These are phyloP conservation scores for Aspergillus tamarii DNA, from an alignment of 2,329 filamentous ascomycete genomes.

Conservation along the genomic window DNA sequence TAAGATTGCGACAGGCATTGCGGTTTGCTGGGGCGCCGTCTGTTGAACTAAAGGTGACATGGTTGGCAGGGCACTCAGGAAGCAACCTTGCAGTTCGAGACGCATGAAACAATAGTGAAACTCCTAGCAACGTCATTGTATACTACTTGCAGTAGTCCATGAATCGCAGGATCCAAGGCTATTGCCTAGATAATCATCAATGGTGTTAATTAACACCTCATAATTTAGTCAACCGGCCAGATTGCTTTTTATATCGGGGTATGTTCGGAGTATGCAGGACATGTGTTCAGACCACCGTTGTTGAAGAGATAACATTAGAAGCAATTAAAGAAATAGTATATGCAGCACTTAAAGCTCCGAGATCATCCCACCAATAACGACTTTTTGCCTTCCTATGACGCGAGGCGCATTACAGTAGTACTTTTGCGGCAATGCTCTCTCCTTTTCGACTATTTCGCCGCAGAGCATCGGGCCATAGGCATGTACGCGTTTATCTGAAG, in stretches of 20 bases:
- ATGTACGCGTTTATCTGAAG: neutral
- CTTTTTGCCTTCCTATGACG: neutral
- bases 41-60: neutral
- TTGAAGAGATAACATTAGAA: neutral
- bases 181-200: neutral
- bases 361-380: neutral
- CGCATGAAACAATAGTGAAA: slow-evolving; percentile 22
- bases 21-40: neutral
- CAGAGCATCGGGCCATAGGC: neutral
- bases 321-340: neutral
- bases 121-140: slow-evolving; percentile 6
- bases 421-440: neutral
- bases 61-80: neutral
- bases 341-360: neutral
- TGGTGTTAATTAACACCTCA: neutral
- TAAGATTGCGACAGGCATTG: slow-evolving; percentile 18
- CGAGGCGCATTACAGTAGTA: neutral
- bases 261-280: neutral
- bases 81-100: neutral
- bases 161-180: neutral
- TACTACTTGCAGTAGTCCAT: neutral
- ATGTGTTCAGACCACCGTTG: neutral
- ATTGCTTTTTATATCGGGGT: neutral
- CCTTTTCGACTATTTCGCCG: neutral
- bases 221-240: neutral